Evolutionary conservation across 306 rosid species (phyloP).

Genomic region (Malus sylvestris): DNA sequence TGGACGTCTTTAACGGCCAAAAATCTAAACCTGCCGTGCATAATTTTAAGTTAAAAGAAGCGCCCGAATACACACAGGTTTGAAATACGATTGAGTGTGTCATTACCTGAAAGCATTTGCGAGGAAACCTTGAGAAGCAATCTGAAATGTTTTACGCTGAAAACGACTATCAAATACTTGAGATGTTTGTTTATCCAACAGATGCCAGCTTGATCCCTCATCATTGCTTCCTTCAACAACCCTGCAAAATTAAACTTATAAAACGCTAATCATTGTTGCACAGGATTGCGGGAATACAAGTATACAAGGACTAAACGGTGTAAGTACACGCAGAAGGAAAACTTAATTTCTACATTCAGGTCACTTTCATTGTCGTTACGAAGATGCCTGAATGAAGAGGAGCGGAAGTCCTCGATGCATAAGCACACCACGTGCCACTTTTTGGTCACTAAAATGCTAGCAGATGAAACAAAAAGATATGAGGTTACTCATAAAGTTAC

Average conservation of each 20-base stretch:
- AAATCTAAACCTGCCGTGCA: slow-evolving; percentile 63
- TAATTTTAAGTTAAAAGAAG: not conserved
- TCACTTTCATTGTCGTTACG: not conserved
- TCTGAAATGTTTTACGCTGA: slow-evolving; percentile 49
- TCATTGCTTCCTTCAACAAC: slow-evolving; percentile 80
- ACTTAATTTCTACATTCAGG: not conserved
- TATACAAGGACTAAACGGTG: not conserved
- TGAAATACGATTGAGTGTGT: not conserved
- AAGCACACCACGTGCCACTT: not conserved
- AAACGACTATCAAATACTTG: slow-evolving; percentile 60
- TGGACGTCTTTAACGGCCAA: slow-evolving; percentile 47
- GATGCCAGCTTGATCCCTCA: slow-evolving; percentile 64
- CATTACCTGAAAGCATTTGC: slow-evolving; percentile 63
- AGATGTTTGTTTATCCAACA: slow-evolving; percentile 58
- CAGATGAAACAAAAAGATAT: not conserved
- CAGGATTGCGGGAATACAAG: not conserved
- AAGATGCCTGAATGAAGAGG: not conserved
- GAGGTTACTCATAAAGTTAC: not conserved
- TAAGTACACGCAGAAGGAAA: not conserved
- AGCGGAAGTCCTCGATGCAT: not conserved
- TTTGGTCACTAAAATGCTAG: not conserved
- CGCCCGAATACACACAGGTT: not conserved
- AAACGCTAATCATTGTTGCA: not conserved
- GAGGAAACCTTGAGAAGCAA: slow-evolving; percentile 32
- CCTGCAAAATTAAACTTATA: slow-evolving; percentile 32